phyloP scores from a whole-genome alignment of 73 alveolate genomes.

The Diophrys appendiculata region DNA sequence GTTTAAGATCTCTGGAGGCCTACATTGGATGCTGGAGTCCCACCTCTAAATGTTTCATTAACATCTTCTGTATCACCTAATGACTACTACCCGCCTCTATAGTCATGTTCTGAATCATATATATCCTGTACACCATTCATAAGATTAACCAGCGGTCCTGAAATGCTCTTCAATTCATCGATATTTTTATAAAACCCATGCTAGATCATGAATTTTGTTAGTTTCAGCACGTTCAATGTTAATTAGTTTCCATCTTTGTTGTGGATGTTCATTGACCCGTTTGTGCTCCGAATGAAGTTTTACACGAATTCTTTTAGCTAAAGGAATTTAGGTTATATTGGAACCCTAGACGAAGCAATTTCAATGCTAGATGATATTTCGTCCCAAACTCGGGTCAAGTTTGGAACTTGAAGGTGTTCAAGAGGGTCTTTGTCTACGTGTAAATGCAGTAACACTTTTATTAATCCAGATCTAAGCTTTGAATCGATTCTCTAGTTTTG shows the following conservation, averaged over 20 bases:
- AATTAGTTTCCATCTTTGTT: constrained; percentile 32
- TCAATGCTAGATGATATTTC: constrained; percentile 2
- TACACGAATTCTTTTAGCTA: constrained; percentile 31
- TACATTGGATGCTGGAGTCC: no score
- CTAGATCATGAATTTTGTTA: constrained; percentile 49
- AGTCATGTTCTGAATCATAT: constrained; percentile 6
- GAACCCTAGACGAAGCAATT: constrained; percentile 16
- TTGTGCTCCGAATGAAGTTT: constrained; percentile 15
- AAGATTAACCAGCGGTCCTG: constrained; percentile 32
- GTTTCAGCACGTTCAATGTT: constrained; percentile 33
- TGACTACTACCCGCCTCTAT: no score
- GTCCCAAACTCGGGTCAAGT: constrained; percentile 38
- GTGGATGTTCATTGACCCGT: constrained; percentile 23
- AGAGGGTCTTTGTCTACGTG: constrained; percentile 34
- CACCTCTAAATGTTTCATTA: no score
- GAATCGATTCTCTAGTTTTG: constrained; percentile 20
- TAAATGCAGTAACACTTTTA: constrained; percentile 1
- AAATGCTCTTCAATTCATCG: constrained; percentile 39
- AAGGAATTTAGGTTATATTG: constrained; percentile 8
- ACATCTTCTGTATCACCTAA: no score
- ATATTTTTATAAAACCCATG: constrained; percentile 57
- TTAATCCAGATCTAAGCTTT: constrained; percentile 3
- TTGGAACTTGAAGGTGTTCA: constrained; percentile 11
- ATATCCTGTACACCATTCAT: constrained; percentile 55
- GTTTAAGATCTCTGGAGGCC: no score